Evolutionary conservation across 2,329 filamentous ascomycete species (phyloP).

Genomic region (Nigrospora oryzae): DNA sequence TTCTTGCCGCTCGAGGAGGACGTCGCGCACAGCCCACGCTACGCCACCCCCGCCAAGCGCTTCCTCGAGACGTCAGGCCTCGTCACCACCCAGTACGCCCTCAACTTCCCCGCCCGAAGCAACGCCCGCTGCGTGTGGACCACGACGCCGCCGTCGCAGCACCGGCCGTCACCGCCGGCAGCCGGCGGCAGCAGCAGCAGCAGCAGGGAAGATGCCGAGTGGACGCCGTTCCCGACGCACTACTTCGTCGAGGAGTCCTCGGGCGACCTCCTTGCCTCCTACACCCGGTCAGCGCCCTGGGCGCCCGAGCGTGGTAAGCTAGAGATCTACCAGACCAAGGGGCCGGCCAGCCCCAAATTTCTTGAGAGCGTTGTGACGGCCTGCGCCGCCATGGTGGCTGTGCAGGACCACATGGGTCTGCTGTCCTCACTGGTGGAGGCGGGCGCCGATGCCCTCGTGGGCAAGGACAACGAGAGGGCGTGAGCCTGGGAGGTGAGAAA

Average conservation of each 20-base stretch:
- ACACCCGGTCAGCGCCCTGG: not conserved
- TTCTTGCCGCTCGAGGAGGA: not conserved
- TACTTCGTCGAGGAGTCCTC: not conserved
- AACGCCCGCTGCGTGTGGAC: not conserved
- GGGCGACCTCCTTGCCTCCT: not conserved
- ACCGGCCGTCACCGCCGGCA: not conserved
- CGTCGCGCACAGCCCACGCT: not conserved
- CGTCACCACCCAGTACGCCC: not conserved
- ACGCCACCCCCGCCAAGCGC: no score
- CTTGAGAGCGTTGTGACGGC: not conserved
- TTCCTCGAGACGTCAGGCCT: not conserved
- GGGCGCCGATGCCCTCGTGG: not conserved
- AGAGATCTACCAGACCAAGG: not conserved
- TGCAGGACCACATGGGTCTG: not conserved
- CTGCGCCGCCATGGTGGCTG: not conserved
- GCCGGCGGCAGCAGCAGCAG: not conserved
- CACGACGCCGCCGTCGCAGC: not conserved
- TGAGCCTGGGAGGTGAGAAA: not conserved
- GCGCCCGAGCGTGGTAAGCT: not conserved
- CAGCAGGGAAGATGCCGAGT: not conserved
- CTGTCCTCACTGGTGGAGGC: not conserved
- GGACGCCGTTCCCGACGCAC: not conserved
- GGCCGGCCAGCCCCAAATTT: not conserved
- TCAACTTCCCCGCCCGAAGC: not conserved
- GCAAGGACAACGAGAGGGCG: not conserved